Conservation (phyloP, 306 rosid genomes). For the Dryas alaskensis region DNA sequence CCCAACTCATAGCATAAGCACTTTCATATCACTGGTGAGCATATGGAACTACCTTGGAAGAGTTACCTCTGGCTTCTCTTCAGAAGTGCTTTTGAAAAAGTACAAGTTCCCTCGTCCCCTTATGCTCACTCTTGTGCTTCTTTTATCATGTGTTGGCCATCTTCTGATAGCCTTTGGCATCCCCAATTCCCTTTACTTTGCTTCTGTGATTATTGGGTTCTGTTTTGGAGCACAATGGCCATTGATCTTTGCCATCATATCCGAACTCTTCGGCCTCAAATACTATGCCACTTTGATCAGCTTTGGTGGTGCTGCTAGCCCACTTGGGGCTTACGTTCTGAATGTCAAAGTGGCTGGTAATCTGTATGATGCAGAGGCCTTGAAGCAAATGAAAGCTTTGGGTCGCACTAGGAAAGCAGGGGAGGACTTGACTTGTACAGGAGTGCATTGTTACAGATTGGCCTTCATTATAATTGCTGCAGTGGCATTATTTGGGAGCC, state of each 20-base stretch:
- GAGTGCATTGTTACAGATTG: conserved; percentile 45
- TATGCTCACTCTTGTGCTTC: conserved; percentile 43
- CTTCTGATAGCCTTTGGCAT: conserved; percentile 53
- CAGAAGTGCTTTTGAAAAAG: conserved; percentile 52
- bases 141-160: conserved; percentile 59
- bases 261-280: conserved; percentile 70
- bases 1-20: conserved; percentile 43
- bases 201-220: conserved; percentile 59
- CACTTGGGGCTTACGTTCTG: conserved; percentile 52
- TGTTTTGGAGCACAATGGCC: conserved; percentile 73
- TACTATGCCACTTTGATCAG: conserved; percentile 58
- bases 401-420: conserved; percentile 37
- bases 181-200: conserved; percentile 52
- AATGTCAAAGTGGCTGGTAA: conserved; percentile 57
- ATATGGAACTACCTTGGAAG: conserved; percentile 76
- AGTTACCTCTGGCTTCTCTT: conserved; percentile 43
- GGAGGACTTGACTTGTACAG: conserved; percentile 46
- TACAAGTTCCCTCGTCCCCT: conserved; percentile 65
- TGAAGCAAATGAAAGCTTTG: conserved; percentile 39
- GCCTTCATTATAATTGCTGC: conserved; percentile 55
- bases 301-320: conserved; percentile 52
- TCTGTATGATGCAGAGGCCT: conserved; percentile 60
- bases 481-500: conserved; percentile 38
- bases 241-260: conserved; percentile 58
- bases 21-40: conserved; percentile 67